Base-by-base conservation (phyloP, 257 asterid species). In the Echium plantagineum region DNA sequence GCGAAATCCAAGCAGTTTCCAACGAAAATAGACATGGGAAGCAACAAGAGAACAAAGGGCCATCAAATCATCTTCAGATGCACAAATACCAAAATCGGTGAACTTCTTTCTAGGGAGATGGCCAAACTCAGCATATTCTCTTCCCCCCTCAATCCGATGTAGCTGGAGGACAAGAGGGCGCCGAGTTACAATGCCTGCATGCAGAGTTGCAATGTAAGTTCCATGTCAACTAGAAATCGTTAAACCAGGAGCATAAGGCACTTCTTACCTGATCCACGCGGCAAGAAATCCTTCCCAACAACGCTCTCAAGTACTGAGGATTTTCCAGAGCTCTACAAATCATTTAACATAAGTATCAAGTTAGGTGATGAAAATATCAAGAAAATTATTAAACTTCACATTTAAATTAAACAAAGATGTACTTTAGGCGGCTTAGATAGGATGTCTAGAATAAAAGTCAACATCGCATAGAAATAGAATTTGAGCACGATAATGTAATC, bases 121-220 rank as follows among this genome's bases (percentile, higher is more conserved):
- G 28, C 95, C 98, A 70, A 91, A 91, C 75, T 88, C 98, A n/a
- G 96, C 98, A 78, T 91, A 91, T 75, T 91, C 98, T 80, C 94
- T 84, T 42, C 88, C 85, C 71, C 84, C 95, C 2, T 82, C 91
- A 55, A 88, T 73, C 69, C 90, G 86, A 62, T 86, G 88, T 82
- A 91, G 98, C 81, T 91, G 97, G 66, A 88, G 83, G 66, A 88
- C 98, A 70, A 91, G 95, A 47, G 98, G 98, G 57, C 98, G 94
- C 13, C 98, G 80, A 57, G 98, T 91, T 60, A 91, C 98, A 72
- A 91, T 91, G 57, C 98, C 98, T 91, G 81, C 61, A 66, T 61
- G 67, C 59, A 15, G 31, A 22, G 38, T 57, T 53, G 58, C 13
- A 66, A 63, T 66, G 61, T 62, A 53, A 62, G 48, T 51, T 63